Conservation (phyloP, 306 rosid species). For the Dalbergia cultrata region DNA sequence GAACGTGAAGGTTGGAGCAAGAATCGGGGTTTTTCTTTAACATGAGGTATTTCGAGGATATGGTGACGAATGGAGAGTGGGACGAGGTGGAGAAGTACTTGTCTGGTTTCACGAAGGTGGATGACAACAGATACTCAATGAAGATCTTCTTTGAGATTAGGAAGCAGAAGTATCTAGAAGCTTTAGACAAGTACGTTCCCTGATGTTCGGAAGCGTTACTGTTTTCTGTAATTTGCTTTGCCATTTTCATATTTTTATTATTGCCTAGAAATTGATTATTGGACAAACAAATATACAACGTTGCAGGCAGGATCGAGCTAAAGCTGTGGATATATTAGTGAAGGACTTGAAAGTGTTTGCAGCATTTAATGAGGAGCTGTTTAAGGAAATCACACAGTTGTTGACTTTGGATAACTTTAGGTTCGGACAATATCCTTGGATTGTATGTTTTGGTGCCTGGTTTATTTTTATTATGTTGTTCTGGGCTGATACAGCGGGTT, state of each 20-base stretch:
- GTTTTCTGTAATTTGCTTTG: conserved; percentile 28
- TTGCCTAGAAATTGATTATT: conserved; percentile 32
- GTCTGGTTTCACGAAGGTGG: conserved; percentile 98
- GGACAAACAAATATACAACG: conserved; percentile 14
- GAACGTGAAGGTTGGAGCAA: conserved; percentile 93
- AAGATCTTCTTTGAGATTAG: conserved; percentile 98
- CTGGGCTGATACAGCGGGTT: conserved; percentile 21
- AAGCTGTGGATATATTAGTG: conserved; percentile 94
- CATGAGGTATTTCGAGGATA: conserved; percentile 96
- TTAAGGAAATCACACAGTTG: conserved; percentile 96
- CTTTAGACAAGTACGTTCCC: conserved; percentile 86
- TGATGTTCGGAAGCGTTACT: conserved; percentile 27
- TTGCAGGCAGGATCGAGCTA: conserved; percentile 92
- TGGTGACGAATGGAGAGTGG: conserved; percentile 99
- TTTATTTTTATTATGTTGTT: not conserved
- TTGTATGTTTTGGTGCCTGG: conserved; percentile 28
- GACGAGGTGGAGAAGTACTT: conserved; percentile 98
- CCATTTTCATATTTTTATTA: not conserved
- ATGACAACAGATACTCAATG: conserved; percentile 98
- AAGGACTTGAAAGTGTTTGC: conserved; percentile 98
- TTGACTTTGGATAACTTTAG: conserved; percentile 95
- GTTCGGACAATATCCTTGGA: conserved; percentile 56
- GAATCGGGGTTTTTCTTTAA: conserved; percentile 98
- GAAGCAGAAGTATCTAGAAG: conserved; percentile 98
- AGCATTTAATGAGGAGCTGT: conserved; percentile 95